Conservation (phyloP, 352 stramenopile species). For the Blastocystis sp. region DNA sequence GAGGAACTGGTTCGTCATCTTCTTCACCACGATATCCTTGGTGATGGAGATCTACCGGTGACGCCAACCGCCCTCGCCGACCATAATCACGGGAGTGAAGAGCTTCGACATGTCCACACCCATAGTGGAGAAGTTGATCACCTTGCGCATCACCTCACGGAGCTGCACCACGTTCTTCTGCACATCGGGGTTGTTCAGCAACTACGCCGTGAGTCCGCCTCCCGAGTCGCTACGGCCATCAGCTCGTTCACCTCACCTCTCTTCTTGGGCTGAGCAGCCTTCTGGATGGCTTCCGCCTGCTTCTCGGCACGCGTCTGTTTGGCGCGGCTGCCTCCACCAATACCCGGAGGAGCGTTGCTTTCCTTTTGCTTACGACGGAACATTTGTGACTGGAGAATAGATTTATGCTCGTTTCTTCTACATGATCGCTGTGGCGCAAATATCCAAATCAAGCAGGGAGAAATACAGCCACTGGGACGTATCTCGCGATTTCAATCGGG, state of each 20-base stretch:
- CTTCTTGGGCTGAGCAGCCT: slow-evolving; percentile 76
- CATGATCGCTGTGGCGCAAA: neutral
- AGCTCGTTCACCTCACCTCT: slow-evolving; percentile 90
- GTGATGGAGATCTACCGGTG: slow-evolving; percentile 78
- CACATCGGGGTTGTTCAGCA: slow-evolving; percentile 92
- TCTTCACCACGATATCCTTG: slow-evolving; percentile 97
- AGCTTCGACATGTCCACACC: slow-evolving; percentile 97
- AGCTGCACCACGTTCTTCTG: slow-evolving; percentile 93
- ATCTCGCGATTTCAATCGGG: slow-evolving; percentile 13
- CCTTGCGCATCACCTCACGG: slow-evolving; percentile 98
- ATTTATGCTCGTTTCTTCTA: neutral
- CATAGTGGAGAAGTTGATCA: slow-evolving; percentile 99
- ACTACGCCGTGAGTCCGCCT: slow-evolving; percentile 71
- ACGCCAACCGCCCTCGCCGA: slow-evolving; percentile 68
- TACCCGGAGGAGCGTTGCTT: slow-evolving; percentile 69
- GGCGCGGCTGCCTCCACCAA: slow-evolving; percentile 68
- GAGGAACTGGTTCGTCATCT: slow-evolving; percentile 99
- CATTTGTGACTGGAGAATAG: slow-evolving; percentile 36
- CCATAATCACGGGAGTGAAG: slow-evolving; percentile 98
- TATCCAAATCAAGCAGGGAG: neutral
- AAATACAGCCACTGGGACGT: slow-evolving; percentile 36
- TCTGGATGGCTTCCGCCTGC: slow-evolving; percentile 58
- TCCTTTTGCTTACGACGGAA: slow-evolving; percentile 66
- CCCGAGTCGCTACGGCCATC: slow-evolving; percentile 72
- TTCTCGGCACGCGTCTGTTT: slow-evolving; percentile 68